These are phyloP conservation scores for Beta corolliflora DNA, from an alignment of 179 eudicot species.

Conservation along the genomic window DNA sequence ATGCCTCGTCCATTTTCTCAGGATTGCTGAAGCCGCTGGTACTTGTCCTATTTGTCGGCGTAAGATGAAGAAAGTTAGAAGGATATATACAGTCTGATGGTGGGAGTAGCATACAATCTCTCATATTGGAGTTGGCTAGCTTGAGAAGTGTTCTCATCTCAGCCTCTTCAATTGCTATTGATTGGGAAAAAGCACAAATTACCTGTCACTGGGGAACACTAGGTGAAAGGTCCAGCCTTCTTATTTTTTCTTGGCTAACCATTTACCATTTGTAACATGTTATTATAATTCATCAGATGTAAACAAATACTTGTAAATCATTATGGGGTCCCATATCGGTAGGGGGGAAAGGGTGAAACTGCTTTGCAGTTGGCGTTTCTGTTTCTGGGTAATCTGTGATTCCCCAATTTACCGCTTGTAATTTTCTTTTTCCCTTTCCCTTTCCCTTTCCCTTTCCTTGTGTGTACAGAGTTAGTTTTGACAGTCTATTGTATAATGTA, in stretches of 20 bases:
- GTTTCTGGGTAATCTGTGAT: neutral
- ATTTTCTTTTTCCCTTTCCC: no score
- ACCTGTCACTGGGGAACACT: neutral
- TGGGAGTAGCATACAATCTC: neutral
- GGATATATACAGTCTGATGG: slow-evolving; percentile 59
- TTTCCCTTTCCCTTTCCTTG: neutral
- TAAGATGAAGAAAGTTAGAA: slow-evolving; percentile 70
- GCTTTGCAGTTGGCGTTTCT: neutral
- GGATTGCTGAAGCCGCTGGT: slow-evolving; percentile 55
- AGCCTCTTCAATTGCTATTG: neutral
- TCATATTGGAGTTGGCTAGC: neutral
- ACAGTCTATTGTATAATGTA: neutral
- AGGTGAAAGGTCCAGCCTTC: slow-evolving; percentile 23
- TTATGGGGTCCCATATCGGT: slow-evolving; percentile 3
- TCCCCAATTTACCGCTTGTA: neutral
- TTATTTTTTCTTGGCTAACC: slow-evolving; percentile 24
- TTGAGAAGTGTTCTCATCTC: neutral
- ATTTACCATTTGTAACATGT: slow-evolving; percentile 15
- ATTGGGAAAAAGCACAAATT: neutral
- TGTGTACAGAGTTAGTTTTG: neutral
- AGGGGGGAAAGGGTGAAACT: neutral
- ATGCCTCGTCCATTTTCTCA: slow-evolving; percentile 18
- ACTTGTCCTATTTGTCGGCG: slow-evolving; percentile 80
- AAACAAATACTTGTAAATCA: neutral
- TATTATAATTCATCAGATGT: neutral